Evolutionary conservation across 108 stramenopile species (phyloP).

Genomic region (Discostella stelligeroides): DNA sequence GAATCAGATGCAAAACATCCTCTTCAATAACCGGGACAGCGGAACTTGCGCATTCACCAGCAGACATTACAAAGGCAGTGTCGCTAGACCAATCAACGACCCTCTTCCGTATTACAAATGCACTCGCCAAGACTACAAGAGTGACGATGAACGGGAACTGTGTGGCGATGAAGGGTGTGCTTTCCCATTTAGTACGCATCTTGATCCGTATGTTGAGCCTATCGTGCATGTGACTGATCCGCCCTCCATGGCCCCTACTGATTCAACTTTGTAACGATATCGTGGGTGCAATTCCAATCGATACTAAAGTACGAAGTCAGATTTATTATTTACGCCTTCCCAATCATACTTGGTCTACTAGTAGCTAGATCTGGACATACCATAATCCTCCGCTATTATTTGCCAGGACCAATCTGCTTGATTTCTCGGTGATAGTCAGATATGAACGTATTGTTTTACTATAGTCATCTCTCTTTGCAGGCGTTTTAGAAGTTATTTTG

Average conservation of each 20-base stretch:
- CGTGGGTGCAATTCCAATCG: too few species aligned
- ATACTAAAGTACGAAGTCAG: too few species aligned
- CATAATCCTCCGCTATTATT: too few species aligned
- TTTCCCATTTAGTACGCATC: constrained; percentile 25
- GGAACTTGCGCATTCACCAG: constrained; percentile 62
- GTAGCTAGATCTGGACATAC: too few species aligned
- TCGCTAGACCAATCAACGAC: constrained; percentile 61
- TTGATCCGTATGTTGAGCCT: constrained; percentile 32
- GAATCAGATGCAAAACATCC: constrained; percentile 63
- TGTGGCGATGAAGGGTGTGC: constrained; percentile 38
- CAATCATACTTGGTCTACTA: too few species aligned
- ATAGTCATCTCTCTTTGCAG: too few species aligned
- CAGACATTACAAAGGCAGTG: constrained; percentile 61
- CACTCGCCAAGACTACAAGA: constrained; percentile 23
- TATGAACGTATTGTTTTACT: too few species aligned
- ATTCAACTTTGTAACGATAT: background rate
- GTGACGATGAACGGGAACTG: constrained; percentile 38
- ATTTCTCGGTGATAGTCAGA: too few species aligned
- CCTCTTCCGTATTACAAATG: constrained; percentile 30
- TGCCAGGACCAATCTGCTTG: too few species aligned
- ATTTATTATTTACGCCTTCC: too few species aligned
- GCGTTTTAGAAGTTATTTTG: too few species aligned
- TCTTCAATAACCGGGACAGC: constrained; percentile 63
- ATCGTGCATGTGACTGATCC: constrained; percentile 34
- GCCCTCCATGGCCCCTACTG: constrained; percentile 22